Evolutionary conservation across 2,329 filamentous ascomycete species (phyloP), one percentile per base, ranked within the genome.

Genomic region (Sclerotinia nivalis): DNA sequence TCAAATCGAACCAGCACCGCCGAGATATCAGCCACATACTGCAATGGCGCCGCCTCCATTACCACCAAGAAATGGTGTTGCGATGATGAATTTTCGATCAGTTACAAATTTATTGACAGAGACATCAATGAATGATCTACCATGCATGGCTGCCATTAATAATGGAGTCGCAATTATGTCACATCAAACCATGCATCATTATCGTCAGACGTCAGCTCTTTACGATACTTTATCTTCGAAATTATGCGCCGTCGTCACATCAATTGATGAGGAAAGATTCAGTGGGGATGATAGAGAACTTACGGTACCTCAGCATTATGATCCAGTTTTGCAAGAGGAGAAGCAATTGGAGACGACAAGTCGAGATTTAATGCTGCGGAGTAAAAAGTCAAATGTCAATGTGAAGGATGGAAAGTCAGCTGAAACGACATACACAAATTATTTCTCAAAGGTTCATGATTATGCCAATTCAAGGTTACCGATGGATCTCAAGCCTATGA

Each of bases 381-480:
- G 72, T 15, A 80, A 73, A 76, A 80, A 73, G 73, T 73, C 68
- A 72, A 77, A 71, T 77, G 78, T 72, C 77, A 79, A 73, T 75
- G 78, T 71, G 70, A 79, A 66, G 72, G 81, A 83, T 28, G 65
- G 71, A 2, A 71, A 75, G 60, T 79, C 79, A 10, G 79, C 82
- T 66, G 78, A 79, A 22, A 76, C 82, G 3, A 79, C 82, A 2
- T 83, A 84, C 15, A 84, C 84, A 12, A 87, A 85, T 71, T 88
- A 89, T 76, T 93, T 93, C 74, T 85, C 88, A 20, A 96, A 96
- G 78, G 91, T 93, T 20, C 90, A 93, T 76, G 81, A 89, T 1
- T 96, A 96, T 77, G 85, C 87, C 59, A 97, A 97, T 78, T 92
- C 93, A 2, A 88, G 86, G 69, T 82, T 96, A 7, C 91, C 92